Evolutionary conservation across 2,329 filamentous ascomycete species (phyloP).

Genomic region (Cyphellophora attinorum): DNA sequence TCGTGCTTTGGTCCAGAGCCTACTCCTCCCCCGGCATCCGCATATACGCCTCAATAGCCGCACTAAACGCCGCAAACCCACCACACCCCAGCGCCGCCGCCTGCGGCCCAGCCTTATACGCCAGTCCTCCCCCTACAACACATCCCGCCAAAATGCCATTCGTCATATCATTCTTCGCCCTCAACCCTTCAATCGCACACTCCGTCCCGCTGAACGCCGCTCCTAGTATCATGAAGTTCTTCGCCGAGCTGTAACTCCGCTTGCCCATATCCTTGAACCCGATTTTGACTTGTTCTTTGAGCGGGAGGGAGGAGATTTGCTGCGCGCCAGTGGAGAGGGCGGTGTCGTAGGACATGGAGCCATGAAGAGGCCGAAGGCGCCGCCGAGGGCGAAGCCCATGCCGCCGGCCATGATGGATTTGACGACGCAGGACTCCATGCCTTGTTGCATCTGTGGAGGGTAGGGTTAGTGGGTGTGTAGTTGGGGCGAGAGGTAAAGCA

Average conservation of each 20-base stretch:
- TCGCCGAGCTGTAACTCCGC: conserved; percentile 71
- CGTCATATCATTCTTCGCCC: conserved; percentile 85
- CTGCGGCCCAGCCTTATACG: conserved; percentile 78
- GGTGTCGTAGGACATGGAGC: conserved; percentile 95
- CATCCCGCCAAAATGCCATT: conserved; percentile 87
- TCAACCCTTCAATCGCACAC: conserved; percentile 81
- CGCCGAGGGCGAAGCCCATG: conserved; percentile 90
- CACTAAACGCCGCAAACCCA: conserved; percentile 86
- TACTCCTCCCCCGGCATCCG: conserved; percentile 55
- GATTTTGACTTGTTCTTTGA: conserved; percentile 69
- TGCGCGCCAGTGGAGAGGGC: conserved; percentile 57
- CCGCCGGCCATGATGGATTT: conserved; percentile 85
- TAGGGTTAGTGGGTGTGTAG: neutral
- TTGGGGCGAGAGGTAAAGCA: neutral
- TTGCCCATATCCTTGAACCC: conserved; percentile 94
- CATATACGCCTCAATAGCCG: conserved; percentile 90
- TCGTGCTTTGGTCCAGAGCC: conserved; percentile 1
- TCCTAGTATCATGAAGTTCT: conserved; percentile 92
- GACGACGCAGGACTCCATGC: conserved; percentile 85
- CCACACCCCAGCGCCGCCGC: conserved; percentile 79
- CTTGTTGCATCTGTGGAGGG: conserved; percentile 57
- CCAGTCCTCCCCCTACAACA: conserved; percentile 80
- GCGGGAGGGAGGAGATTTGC: conserved; percentile 57
- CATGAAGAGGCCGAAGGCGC: conserved; percentile 96
- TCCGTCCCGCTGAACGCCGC: conserved; percentile 87